Base-by-base conservation (phyloP, 108 stramenopile genomes). In the Skeletonema grethae region DNA sequence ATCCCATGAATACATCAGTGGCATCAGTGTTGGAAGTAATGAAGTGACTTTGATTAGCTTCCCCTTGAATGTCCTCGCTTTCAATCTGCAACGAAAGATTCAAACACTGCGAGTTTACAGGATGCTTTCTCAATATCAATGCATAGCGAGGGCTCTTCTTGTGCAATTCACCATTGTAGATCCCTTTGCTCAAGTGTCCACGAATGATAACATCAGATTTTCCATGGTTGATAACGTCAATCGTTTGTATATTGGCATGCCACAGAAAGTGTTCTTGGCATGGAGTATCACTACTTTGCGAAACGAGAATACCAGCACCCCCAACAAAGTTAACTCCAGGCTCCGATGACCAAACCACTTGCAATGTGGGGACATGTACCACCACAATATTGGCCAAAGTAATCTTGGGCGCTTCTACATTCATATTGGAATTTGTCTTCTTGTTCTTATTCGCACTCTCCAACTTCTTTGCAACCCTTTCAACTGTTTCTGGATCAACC, bases 1-100 rank as follows among this genome's bases (percentile, higher is more conserved):
- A 83, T 20, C 85, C 85, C 41, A 65, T 76, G 60, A 84, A 86
- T 12, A 66, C 63, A 58, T 86, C 85, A 18, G 66, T n/a, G 8
- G 36, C 31, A 3, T 28, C 7, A 11, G 64, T 57, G 12, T 35
- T 22, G 15, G 41, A 43, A 31, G 36, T 35, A 38, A 81, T 72
- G 7, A 80, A 11, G 59, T 80, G 79, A 13, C 69, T 36, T 34
- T 75, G 74, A 61, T 80, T 80, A 5, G n/a, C 55, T 13, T 35
- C 56, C 10, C 11, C 24, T 1, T 25, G 12, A 67, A 59, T 32
- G 12, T 16, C 13, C 46, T 24, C 56, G 4, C 29, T 55, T 30
- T 53, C 64, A 5, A 72, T 18, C 12, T 71, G 63, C n/a, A 65
- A 38, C 28, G 12, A 15, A 31, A 41, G 38, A 56, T 46, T 28